Conservation (phyloP, 2,329 filamentous ascomycete genomes). For the Aspergillus neoniger region DNA sequence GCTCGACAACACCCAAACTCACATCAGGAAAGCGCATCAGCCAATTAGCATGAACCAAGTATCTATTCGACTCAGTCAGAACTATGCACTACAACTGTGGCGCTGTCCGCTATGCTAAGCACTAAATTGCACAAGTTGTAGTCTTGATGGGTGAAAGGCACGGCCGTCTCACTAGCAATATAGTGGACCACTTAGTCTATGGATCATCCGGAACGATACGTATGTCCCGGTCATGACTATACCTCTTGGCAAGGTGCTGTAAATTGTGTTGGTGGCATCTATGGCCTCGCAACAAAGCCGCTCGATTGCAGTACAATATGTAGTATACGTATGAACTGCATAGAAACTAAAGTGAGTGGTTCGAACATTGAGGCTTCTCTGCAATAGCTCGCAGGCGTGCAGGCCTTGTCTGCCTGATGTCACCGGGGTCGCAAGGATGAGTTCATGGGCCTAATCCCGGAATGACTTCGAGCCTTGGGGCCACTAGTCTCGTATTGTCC, state of each 20-base stretch:
- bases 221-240: not conserved
- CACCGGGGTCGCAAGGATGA: not conserved
- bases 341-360: not conserved
- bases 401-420: not conserved
- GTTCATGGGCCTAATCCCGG: not conserved
- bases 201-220: not conserved
- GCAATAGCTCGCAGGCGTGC: not conserved
- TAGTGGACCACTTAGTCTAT: conserved; percentile 3
- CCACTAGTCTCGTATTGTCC: not conserved
- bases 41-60: too few relatives aligned
- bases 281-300: too few relatives aligned
- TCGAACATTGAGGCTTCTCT: not conserved
- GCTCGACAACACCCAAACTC: not conserved
- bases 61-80: not conserved
- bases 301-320: not conserved
- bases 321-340: not conserved
- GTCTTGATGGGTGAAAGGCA: not conserved
- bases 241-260: not conserved
- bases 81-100: not conserved
- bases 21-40: not conserved
- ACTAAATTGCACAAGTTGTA: not conserved
- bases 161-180: not conserved
- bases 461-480: not conserved
- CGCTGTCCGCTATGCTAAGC: conserved; percentile 1
- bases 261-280: not conserved